These are phyloP conservation scores for Tubosaeta sp. DNA, from an alignment of 768 basidiomycete species.

Conservation along the genomic window DNA sequence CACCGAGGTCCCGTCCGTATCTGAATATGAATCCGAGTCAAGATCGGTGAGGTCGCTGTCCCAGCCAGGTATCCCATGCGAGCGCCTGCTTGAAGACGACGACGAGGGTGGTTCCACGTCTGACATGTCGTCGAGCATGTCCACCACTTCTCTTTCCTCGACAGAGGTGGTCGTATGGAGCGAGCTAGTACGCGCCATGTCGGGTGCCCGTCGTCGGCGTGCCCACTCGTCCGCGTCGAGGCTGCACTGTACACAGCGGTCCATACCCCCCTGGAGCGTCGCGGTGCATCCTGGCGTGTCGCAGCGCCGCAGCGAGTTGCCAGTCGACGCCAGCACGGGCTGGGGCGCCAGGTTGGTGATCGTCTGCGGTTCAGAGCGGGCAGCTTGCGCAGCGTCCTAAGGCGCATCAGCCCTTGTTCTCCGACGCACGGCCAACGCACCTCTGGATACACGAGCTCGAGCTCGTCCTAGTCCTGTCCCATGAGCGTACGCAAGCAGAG, in stretches of 20 bases:
- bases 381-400: constrained; percentile 8
- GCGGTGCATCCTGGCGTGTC: constrained; percentile 12
- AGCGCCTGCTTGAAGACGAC: constrained; percentile 1
- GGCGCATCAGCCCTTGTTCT: neutral
- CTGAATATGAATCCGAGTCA: neutral
- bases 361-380: too few species aligned
- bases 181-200: neutral
- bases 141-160: neutral
- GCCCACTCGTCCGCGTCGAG: constrained; percentile 12
- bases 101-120: neutral
- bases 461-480: neutral
- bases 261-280: constrained; percentile 3
- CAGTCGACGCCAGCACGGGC: neutral
- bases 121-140: neutral
- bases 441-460: constrained; percentile 17
- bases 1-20: neutral
- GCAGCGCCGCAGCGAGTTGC: constrained; percentile 16
- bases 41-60: constrained; percentile 25
- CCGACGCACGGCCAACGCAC: neutral
- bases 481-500: neutral
- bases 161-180: neutral
- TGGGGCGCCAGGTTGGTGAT: too few species aligned
- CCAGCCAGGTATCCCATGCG: constrained; percentile 14
- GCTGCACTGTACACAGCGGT: constrained; percentile 20
- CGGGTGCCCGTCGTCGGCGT: neutral